Conservation (phyloP, 2,329 filamentous ascomycete genomes). For the Colletotrichum tropicicola region DNA sequence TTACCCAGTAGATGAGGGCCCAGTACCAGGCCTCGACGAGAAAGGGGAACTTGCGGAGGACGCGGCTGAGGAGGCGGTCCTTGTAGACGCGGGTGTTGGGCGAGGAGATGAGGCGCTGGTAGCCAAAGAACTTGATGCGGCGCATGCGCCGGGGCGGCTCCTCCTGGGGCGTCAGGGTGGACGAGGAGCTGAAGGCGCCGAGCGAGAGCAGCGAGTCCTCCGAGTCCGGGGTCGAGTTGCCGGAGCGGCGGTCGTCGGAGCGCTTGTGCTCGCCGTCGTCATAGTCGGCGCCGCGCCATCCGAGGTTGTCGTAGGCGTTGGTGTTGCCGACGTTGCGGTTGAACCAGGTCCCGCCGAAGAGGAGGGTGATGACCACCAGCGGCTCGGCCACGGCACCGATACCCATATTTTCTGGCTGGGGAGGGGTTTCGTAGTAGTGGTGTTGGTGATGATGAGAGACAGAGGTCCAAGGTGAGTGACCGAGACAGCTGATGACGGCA, state of each 20-base stretch:
- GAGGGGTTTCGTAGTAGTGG: background rate
- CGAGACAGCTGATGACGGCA: too few species aligned
- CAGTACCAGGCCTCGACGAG: slow-evolving; percentile 81
- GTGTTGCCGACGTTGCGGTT: slow-evolving; percentile 51
- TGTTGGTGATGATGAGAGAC: background rate
- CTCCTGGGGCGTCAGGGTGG: slow-evolving; percentile 38
- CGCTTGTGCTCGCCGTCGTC: slow-evolving; percentile 29
- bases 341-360: slow-evolving; percentile 54
- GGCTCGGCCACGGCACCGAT: slow-evolving; percentile 52
- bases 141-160: slow-evolving; percentile 41
- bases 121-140: slow-evolving; percentile 39
- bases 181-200: slow-evolving; percentile 34
- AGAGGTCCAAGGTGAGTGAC: background rate
- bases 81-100: slow-evolving; percentile 71
- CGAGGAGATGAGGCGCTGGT: slow-evolving; percentile 56
- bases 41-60: slow-evolving; percentile 76
- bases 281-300: slow-evolving; percentile 17
- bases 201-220: slow-evolving; percentile 24
- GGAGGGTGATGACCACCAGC: slow-evolving; percentile 50
- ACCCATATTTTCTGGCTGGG: slow-evolving; percentile 41
- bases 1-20: slow-evolving; percentile 80
- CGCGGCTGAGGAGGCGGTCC: slow-evolving; percentile 67
- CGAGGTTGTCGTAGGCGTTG: slow-evolving; percentile 31
- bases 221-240: slow-evolving; percentile 27
- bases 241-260: slow-evolving; percentile 47